A percentile compares a stretch with the other conserved stretches of the same genome.
Conservation (phyloP, 1,284 basidiomycete species). For the Heterobasidion irregulare region DNA sequence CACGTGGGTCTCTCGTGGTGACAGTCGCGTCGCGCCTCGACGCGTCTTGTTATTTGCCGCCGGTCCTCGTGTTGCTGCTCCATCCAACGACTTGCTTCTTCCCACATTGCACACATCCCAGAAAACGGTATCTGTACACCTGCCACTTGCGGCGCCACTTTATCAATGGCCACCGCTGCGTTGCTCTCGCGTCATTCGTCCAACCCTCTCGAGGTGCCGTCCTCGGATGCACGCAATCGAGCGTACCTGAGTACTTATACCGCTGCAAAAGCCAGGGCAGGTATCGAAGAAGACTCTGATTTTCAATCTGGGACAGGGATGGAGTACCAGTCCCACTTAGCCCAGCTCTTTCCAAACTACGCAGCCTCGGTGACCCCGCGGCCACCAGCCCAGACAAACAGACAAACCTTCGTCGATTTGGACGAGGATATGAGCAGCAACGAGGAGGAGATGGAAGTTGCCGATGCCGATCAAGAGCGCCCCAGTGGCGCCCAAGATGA, state of each 20-base stretch:
- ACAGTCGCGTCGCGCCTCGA: neutral
- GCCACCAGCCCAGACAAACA: conserved; percentile 11
- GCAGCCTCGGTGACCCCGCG: neutral
- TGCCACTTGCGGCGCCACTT: neutral
- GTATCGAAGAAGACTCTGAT: conserved; percentile 29
- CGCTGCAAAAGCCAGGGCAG: conserved; percentile 20
- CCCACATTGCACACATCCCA: too few relatives aligned
- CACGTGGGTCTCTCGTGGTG: neutral
- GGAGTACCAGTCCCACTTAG: conserved; percentile 47
- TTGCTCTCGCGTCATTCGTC: conserved; percentile 69
- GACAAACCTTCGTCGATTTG: conserved; percentile 29
- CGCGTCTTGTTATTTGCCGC: neutral
- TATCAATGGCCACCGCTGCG: conserved; percentile 22
- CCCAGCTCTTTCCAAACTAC: conserved; percentile 25
- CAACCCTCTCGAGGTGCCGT: conserved; percentile 64
- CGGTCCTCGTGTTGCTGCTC: too few relatives aligned
- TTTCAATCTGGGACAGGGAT: conserved; percentile 39
- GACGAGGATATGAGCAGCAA: conserved; percentile 46
- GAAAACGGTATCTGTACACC: too few relatives aligned
- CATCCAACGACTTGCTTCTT: too few relatives aligned
- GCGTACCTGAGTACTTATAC: conserved; percentile 33
- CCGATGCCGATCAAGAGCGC: conserved; percentile 19
- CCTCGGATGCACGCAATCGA: conserved; percentile 52
- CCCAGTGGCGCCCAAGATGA: conserved; percentile 2
- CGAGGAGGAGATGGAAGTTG: conserved; percentile 25